Evolutionary conservation across 2,329 filamentous ascomycete genomes (phyloP).

Genomic region (Xylariaceae sp.): DNA sequence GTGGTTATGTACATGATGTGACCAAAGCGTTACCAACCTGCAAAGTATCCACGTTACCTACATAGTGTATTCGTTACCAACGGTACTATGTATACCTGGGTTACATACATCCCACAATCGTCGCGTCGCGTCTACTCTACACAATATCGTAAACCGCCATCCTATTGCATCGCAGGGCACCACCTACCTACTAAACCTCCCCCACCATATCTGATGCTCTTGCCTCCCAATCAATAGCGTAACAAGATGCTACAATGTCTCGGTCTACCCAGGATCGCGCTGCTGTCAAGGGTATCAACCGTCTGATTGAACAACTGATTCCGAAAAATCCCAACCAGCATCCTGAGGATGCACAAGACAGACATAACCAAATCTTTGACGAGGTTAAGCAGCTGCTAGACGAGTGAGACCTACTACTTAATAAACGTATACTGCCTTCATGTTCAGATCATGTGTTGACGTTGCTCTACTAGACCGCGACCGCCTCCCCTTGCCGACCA

Average conservation of each 20-base stretch:
- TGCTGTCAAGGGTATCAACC: slow-evolving; percentile 76
- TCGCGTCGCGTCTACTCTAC: slow-evolving; percentile 9
- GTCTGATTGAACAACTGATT: slow-evolving; percentile 75
- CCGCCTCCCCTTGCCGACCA: slow-evolving; percentile 69
- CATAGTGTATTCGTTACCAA: background rate
- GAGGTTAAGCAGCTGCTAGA: slow-evolving; percentile 56
- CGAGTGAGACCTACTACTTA: slow-evolving; percentile 50
- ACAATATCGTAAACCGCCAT: background rate
- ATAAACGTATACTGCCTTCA: background rate
- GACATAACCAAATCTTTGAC: slow-evolving; percentile 64
- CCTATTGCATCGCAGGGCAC: background rate
- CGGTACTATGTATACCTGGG: background rate
- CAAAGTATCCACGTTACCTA: background rate
- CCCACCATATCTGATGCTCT: background rate
- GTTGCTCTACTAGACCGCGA: slow-evolving; percentile 42
- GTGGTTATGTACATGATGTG: background rate
- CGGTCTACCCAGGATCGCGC: slow-evolving; percentile 68
- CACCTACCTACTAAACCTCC: background rate
- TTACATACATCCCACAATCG: background rate
- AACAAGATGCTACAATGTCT: slow-evolving; percentile 49
- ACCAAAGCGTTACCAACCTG: background rate
- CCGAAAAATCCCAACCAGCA: slow-evolving; percentile 67
- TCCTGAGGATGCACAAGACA: slow-evolving; percentile 68
- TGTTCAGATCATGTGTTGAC: slow-evolving; percentile 10
- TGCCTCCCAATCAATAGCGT: background rate